Percentiles rank a stretch among this genome's conserved stretches.
phyloP scores from a whole-genome alignment of 768 basidiomycete genomes.

The Solioccasus polychromus region DNA sequence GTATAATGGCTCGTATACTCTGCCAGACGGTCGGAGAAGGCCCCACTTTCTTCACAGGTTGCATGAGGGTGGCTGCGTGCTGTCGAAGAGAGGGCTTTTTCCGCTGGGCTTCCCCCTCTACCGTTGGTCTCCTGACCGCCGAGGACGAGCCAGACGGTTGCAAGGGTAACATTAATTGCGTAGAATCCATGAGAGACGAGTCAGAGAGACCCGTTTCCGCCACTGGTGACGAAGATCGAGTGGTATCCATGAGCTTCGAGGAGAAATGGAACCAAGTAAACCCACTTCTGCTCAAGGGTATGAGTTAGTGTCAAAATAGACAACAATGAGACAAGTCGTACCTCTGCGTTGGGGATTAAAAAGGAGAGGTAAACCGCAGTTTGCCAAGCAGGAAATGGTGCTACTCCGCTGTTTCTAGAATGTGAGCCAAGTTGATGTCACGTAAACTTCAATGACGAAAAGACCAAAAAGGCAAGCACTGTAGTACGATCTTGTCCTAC shows the following conservation, averaged over 20 bases:
- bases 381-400: background rate
- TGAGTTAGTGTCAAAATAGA: too few species aligned
- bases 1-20: constrained; percentile 53
- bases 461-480: constrained; percentile 13
- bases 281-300: too few species aligned
- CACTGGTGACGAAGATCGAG: constrained; percentile 14
- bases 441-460: background rate
- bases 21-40: constrained; percentile 41
- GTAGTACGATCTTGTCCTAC: constrained; percentile 1
- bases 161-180: constrained; percentile 3
- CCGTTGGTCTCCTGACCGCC: constrained; percentile 8
- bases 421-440: background rate
- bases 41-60: constrained; percentile 37
- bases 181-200: constrained; percentile 1
- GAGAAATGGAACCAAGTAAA: background rate
- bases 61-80: constrained; percentile 31
- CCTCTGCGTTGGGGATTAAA: too few species aligned
- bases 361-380: too few species aligned
- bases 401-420: constrained; percentile 1
- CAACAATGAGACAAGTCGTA: too few species aligned
- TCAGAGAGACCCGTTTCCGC: constrained; percentile 7
- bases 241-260: constrained; percentile 13
- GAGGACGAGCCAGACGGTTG: constrained; percentile 11
- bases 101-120: constrained; percentile 2
- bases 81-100: constrained; percentile 12